Evolutionary conservation across 768 basidiomycete species (phyloP), one percentile per base, ranked within the genome.

Genomic region (Gloeopeniophorella convolvens): DNA sequence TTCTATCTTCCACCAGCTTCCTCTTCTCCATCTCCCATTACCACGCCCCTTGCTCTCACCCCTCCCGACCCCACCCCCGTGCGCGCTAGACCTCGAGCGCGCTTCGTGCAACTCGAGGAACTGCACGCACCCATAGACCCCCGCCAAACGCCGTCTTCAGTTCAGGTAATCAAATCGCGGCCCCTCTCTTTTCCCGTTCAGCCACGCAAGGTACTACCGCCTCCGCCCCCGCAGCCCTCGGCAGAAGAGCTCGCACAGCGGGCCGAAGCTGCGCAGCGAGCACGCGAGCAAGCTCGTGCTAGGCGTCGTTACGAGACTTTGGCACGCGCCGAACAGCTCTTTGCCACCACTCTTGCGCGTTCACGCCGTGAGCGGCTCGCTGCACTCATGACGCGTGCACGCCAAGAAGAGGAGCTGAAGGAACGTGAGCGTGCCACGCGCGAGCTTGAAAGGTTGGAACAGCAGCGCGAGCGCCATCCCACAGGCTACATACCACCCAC

Each of bases 31-130:
- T 53, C 54, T 9, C 51, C 51, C 30, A 7, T 32, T 33, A 33
- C 42, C 7, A 48, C 46, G 20, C 28, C 52, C 18, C 26, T 56
- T 27, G 1, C 51, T 3, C 45, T 54, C 42, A 54, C 55, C 16
- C 55, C 55, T 12, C 55, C 47, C 2, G 52, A 54, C 35, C 52
- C 55, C 13, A 26, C 32, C 34, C 55, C 47, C 3, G 46, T 56
- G 26, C 32, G 26, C 15, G 7, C 46, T 26, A 39, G 24, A 10
- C 16, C 34, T 23, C 46, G 31, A 32, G 3, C 45, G 42, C 46
- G 42, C 42, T 18, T 51, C 15, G 26, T 49, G 9, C 42, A 23
- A 21, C 18, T n/a, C 16, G 41, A 56, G 20, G 35, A 23, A 18
- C 16, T 32, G 10, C 42, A 56, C 13, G 51, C 51, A 11, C 54